Conservation (phyloP, 306 rosid genomes). For the Begonia peltatifolia region DNA sequence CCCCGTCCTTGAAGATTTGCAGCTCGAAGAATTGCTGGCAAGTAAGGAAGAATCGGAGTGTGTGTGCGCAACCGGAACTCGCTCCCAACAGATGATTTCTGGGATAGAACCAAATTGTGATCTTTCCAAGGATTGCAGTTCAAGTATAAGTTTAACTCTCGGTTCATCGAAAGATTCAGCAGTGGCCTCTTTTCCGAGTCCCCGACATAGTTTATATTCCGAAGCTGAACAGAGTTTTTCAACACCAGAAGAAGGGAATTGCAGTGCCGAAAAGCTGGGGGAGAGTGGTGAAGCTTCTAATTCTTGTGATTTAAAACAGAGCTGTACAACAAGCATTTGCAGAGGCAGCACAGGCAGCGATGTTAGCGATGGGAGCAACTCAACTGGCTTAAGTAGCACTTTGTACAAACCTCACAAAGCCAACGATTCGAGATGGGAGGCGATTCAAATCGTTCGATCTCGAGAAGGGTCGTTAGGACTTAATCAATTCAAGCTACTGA, state of each 20-base stretch:
- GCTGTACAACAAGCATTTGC: slow-evolving; percentile 72
- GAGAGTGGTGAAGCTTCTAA: slow-evolving; percentile 45
- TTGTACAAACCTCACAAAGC: slow-evolving; percentile 79
- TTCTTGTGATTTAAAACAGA: slow-evolving; percentile 47
- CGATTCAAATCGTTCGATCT: slow-evolving; percentile 61
- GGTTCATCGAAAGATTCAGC: slow-evolving; percentile 23
- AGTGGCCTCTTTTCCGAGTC: slow-evolving; percentile 46
- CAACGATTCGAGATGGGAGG: slow-evolving; percentile 89
- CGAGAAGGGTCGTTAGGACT: slow-evolving; percentile 54
- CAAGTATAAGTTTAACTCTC: neutral
- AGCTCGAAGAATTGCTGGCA: slow-evolving; percentile 16
- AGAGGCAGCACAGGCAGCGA: slow-evolving; percentile 91
- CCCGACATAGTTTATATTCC: slow-evolving; percentile 65
- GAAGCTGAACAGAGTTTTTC: slow-evolving; percentile 81
- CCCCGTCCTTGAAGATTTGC: slow-evolving; percentile 7
- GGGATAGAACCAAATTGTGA: slow-evolving; percentile 17
- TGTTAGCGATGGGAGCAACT: slow-evolving; percentile 78
- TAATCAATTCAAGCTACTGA: slow-evolving; percentile 66
- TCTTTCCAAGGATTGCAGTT: slow-evolving; percentile 22
- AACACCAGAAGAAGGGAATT: slow-evolving; percentile 57
- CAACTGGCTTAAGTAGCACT: slow-evolving; percentile 57
- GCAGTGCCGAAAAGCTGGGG: slow-evolving; percentile 57
- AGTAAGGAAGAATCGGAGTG: slow-evolving; percentile 21
- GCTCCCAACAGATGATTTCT: slow-evolving; percentile 23
- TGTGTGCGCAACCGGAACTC: slow-evolving; percentile 17